Percentiles rank a stretch among this genome's conserved stretches.
These are phyloP conservation scores for Endotrypanum monterogeii DNA, from an alignment of 208 protist species.

Conservation along the genomic window DNA sequence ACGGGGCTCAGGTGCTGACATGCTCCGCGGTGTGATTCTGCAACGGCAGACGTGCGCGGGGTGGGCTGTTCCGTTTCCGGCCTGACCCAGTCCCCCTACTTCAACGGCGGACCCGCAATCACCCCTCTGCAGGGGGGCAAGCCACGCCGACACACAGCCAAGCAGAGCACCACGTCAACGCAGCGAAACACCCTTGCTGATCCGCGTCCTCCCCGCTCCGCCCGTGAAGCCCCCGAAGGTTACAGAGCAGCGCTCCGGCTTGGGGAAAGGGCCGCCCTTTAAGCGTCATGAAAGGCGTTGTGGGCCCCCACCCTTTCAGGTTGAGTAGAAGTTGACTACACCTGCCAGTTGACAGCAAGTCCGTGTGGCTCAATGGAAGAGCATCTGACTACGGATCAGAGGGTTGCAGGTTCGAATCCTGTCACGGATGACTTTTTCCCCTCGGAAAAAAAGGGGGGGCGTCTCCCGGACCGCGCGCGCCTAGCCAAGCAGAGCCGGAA, in stretches of 20 bases:
- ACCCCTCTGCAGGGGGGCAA: conserved; percentile 57
- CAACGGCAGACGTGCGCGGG: conserved; percentile 86
- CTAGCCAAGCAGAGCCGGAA: too few relatives aligned
- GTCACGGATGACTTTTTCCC: conserved; percentile 78
- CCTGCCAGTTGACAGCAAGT: not conserved
- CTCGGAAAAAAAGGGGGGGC: too few relatives aligned
- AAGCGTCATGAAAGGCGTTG: accelerated
- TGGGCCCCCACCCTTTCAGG: not conserved
- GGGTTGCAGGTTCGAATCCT: conserved; percentile 91
- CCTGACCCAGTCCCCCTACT: conserved; percentile 80
- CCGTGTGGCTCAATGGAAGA: conserved; percentile 91
- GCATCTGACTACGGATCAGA: conserved; percentile 91
- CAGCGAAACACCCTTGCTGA: conserved; percentile 69
- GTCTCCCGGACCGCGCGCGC: too few relatives aligned
- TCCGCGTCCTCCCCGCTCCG: conserved; percentile 58
- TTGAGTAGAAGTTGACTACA: accelerated
- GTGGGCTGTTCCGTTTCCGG: conserved; percentile 88
- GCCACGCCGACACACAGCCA: conserved; percentile 77
- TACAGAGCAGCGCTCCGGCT: conserved; percentile 84
- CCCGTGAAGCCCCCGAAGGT: conserved; percentile 66
- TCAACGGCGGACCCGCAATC: conserved; percentile 49
- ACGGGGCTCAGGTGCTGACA: conserved; percentile 66
- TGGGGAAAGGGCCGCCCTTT: not conserved
- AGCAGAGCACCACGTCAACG: conserved; percentile 91
- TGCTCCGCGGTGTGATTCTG: conserved; percentile 86